Evolutionary conservation across 148 eudicot genomes (phyloP), one percentile per base, ranked within the genome.

Genomic region (Camellia japonica): DNA sequence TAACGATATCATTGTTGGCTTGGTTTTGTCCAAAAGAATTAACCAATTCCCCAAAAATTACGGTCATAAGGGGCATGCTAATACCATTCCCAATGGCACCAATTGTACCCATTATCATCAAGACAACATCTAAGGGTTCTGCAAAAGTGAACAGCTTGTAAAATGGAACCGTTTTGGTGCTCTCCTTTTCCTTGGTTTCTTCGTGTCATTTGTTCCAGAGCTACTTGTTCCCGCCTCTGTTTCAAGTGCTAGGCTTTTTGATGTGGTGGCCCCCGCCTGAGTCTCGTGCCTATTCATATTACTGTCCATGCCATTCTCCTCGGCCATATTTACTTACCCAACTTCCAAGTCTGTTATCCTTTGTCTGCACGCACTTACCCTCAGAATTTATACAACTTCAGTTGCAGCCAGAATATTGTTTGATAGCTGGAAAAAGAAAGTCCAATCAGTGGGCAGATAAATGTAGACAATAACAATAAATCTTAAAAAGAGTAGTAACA

Each of bases 111-210:
- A 87, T 44, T 47, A 85, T 74, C 94, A 92, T 92, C 87, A 92
- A 64, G 15, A 80, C 49, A 68, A 76, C 85, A 81, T 92, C 97
- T 18, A 76, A 76, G 5, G 91, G 80, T 81, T 92, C 94, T 2
- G 94, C 89, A 76, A 92, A 92, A 8, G 87, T 30, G 67, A 92
- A 92, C 0, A 92, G 88, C 86, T 87, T 92, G 80, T 84, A 83
- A 71, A 92, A 89, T 13, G 94, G 88, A 41, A 92, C 89, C 16
- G 85, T 72, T 2, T 87, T 74, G 5, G 63, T 67, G 0, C 13
- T 79, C 54, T 80, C 80, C 38, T 30, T 30, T 19, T 80, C 86
- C 78, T 76, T 77, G 79, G 65, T 60, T 30, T 71, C 16, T 9
- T 30, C 49, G 44, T 23, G 3, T 54, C 64, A n/a, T 68, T 43